Base-by-base conservation (phyloP, 2,329 filamentous ascomycete genomes). In the Aspergillus sp. region DNA sequence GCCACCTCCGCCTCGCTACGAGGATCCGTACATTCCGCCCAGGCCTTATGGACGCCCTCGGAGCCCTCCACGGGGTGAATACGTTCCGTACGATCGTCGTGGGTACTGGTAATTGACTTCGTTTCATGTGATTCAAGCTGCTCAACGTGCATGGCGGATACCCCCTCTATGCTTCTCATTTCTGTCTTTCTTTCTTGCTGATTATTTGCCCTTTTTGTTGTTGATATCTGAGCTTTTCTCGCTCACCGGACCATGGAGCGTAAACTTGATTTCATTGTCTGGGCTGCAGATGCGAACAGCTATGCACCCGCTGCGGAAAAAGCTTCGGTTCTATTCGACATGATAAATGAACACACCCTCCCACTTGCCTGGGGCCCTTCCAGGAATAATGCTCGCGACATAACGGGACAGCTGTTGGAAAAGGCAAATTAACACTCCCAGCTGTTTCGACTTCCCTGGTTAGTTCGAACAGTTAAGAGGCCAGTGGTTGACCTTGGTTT, bases 21-120 rank as follows among this genome's bases (percentile, higher is more conserved):
- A 86, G 58, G 85, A 87, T 65, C 84, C 84, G 1, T 87, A 87
- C 71, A 82, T 84, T 57, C 81, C 84, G 63, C 78, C 77, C 39
- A 79, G 83, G 64, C 81, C 82, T 47, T 85, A 85, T 68, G 81
- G 75, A 57, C 80, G 81, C 55, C 80, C 81, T 39, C 73, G 77
- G 50, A 73, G 73, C 55, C 76, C 76, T 18, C 76, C 77, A 7
- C 69, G 76, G 56, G 71, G 71, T 53, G 75, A 76, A 49, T 79
- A 79, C 65, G 69, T 69, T 59, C 73, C 71, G 22, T 80, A 80
- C 67, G 76, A 78, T 47, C 77, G 77, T 57, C 77, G 75, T 57
- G 72, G 72, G 57, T 80, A 80, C 67, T 80, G 77, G 77, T 80
- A 78, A 67, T 71, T 63, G 65, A 42, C 52, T 57, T 42, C 36